A percentile compares a stretch with the other conserved stretches of the same genome.
Conservation (phyloP, 2,329 filamentous ascomycete species). For the Ciborinia camelliae region DNA sequence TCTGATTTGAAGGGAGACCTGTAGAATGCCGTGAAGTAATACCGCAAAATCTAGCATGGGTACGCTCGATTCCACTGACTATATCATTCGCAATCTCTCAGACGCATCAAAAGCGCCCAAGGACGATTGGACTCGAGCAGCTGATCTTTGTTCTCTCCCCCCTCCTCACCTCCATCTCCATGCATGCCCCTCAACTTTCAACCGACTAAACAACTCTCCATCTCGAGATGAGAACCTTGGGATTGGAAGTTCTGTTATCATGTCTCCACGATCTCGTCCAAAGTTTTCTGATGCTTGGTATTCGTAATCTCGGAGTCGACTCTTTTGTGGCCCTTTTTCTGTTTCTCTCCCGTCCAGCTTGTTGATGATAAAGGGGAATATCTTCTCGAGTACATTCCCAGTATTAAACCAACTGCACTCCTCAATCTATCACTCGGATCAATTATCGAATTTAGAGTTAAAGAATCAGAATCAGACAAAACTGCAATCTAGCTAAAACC, state of each 20-base stretch:
- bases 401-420: constrained; percentile 72
- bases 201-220: no score
- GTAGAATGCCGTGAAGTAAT: no score
- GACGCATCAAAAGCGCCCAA: constrained; percentile 28
- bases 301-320: constrained; percentile 53
- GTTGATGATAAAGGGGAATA: constrained; percentile 90
- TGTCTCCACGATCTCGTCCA: constrained; percentile 96
- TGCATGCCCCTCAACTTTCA: no score
- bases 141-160: constrained; percentile 57
- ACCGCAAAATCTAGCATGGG: constrained; percentile 62
- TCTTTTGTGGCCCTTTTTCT: constrained; percentile 52
- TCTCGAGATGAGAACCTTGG: no score
- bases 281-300: constrained; percentile 82
- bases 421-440: no score
- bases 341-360: constrained; percentile 62
- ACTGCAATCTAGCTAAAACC: no score
- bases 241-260: no score
- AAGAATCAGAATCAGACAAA: no score
- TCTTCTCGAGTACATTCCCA: constrained; percentile 87
- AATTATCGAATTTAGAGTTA: no score
- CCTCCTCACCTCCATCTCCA: no score
- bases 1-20: no score
- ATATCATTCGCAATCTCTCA: constrained; percentile 45
- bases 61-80: constrained; percentile 65
- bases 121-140: constrained; percentile 52